phyloP scores from a whole-genome alignment of 306 rosid genomes.

The Lathyrus tuberosus region DNA sequence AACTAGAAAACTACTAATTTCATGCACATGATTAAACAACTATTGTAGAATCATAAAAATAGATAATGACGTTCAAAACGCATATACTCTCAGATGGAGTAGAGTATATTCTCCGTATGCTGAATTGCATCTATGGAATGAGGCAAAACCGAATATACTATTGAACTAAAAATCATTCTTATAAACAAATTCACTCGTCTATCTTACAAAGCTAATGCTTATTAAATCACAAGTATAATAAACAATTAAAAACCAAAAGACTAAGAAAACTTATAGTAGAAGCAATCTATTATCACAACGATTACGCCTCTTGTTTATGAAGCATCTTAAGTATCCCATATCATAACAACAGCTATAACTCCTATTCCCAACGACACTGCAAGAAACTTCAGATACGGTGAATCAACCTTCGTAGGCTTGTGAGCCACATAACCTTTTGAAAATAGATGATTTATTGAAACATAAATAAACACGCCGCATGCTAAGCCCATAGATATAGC shows the following conservation, averaged over 20 bases:
- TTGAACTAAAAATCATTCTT: constrained; percentile 5
- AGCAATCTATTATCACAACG: not conserved
- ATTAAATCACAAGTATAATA: constrained; percentile 1
- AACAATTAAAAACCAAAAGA: constrained; percentile 8
- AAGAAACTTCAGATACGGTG: constrained; percentile 52
- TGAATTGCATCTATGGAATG: not conserved
- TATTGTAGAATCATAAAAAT: not conserved
- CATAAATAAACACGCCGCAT: constrained; percentile 85
- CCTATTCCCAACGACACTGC: constrained; percentile 72
- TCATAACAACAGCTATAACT: constrained; percentile 80
- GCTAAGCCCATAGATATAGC: constrained; percentile 82
- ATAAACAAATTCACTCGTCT: not conserved
- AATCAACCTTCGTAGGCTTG: constrained; percentile 44
- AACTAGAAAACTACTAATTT: not conserved
- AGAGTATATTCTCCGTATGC: too few relatives aligned
- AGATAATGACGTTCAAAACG: not conserved
- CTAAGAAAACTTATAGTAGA: constrained; percentile 11
- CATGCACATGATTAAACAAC: not conserved
- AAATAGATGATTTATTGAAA: constrained; percentile 70
- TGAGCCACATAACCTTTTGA: constrained; percentile 62
- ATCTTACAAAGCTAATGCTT: constrained; percentile 9
- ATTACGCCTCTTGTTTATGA: constrained; percentile 20
- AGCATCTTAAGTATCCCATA: constrained; percentile 70
- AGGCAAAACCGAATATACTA: constrained; percentile 3
- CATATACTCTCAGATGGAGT: too few relatives aligned